Base-by-base conservation (phyloP, 2,329 filamentous ascomycete genomes). In the Taxawa tesnikishii region DNA sequence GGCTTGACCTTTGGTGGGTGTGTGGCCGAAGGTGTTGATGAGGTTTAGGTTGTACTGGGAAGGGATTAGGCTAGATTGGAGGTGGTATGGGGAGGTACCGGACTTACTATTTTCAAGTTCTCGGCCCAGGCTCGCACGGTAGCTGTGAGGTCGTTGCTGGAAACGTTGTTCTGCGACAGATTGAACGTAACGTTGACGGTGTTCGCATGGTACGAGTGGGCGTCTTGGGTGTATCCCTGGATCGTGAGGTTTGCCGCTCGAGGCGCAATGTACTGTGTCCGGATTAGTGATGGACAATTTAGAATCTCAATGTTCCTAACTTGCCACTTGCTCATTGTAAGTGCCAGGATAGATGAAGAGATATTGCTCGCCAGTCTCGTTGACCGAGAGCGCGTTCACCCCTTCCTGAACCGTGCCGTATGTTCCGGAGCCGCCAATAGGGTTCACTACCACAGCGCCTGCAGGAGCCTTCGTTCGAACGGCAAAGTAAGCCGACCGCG, bases 341-440 rank as follows among this genome's bases (percentile, higher is more conserved):
- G 51, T 54, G 18, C 58, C 58, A 6, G 50, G 43, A 28, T 50
- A 45, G 33, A 62, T 50, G 34, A 51, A 49, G 25, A 62, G 57
- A 3, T 49, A 51, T 33, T 36, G 34, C 3, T 26, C 24, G 6
- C 12, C 24, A 7, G 34, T 36, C 15, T 13, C 26, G 14, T 32
- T 30, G 12, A 16, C n/a, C 15, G 15, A n/a, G 5, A 30, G 15
- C 11, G 28, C 28, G 10, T 13, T 18, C 5, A 30, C 28, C 5
- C 74, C 75, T 10, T 62, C 53, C 45, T 73, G 68, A 23, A 78
- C 54, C 36, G 48, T 65, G 43, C 53, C 53, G 46, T 65, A 68
- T n/a, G n/a, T n/a, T n/a, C n/a, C n/a, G n/a, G n/a, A n/a, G 17
- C 54, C 51, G 23, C 54, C 55, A 11, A 9, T 48, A 24, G 39